Conservation (phyloP, 176 grass and related monocot genomes). For the Stipa capillata region DNA sequence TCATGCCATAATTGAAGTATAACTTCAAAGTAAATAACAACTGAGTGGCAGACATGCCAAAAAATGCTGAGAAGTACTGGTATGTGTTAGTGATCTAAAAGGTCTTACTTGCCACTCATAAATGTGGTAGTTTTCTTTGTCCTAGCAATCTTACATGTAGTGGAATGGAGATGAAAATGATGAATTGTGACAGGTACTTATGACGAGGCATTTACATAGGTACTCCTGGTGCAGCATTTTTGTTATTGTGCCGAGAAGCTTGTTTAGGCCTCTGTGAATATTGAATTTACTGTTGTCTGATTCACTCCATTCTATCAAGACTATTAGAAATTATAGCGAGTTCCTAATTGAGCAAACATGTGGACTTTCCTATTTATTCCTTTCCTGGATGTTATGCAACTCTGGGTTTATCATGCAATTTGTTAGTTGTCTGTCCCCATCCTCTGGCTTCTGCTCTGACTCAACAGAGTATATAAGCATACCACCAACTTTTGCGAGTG, state of each 20-base stretch:
- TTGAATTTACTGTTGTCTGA: slow-evolving; percentile 3
- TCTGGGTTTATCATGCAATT: not conserved
- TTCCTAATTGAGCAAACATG: not conserved
- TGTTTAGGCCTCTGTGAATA: slow-evolving; percentile 8
- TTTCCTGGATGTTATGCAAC: not conserved
- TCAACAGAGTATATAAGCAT: not conserved
- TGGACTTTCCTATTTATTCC: not conserved
- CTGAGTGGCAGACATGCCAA: not conserved
- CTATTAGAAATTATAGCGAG: not conserved
- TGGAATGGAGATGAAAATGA: slow-evolving; percentile 52
- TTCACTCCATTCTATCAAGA: slow-evolving; percentile 8
- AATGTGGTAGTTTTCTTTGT: not conserved
- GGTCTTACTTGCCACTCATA: not conserved
- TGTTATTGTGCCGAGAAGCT: slow-evolving; percentile 16
- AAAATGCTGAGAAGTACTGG: not conserved
- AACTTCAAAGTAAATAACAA: not conserved
- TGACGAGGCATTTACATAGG: slow-evolving; percentile 7
- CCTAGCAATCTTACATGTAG: not conserved
- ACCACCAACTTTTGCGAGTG: not conserved
- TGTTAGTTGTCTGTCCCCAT: not conserved
- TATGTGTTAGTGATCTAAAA: not conserved
- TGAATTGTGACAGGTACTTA: slow-evolving; percentile 38
- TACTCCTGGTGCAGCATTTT: slow-evolving; percentile 19
- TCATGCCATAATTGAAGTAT: not conserved
- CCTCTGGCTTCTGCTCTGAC: not conserved